These are phyloP conservation scores for Davidsoniella virescens DNA, from an alignment of 2,329 filamentous ascomycete genomes.

Conservation along the genomic window DNA sequence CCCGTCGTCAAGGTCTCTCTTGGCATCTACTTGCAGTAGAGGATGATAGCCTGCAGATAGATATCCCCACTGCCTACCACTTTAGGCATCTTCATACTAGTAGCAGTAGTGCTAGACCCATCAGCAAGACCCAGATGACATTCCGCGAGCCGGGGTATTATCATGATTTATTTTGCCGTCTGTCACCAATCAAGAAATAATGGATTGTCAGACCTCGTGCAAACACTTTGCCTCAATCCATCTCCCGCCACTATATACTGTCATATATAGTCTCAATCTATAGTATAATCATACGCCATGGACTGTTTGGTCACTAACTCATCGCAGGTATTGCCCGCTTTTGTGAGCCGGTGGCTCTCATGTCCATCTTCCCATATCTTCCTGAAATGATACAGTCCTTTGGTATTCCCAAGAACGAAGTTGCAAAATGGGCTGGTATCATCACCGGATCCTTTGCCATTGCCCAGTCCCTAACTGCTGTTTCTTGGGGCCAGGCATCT, in stretches of 20 bases:
- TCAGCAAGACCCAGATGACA: too few relatives aligned
- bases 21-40: not conserved
- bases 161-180: not conserved
- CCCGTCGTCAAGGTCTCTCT: not conserved
- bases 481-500: conserved; percentile 60
- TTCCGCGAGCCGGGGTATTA: too few relatives aligned
- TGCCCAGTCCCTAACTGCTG: conserved; percentile 53
- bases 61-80: not conserved
- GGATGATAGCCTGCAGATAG: too few relatives aligned
- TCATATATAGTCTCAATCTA: too few relatives aligned
- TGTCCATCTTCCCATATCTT: conserved; percentile 53
- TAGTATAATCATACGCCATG: too few relatives aligned
- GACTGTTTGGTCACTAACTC: not conserved
- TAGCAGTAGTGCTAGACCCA: too few relatives aligned
- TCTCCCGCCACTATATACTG: too few relatives aligned
- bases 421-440: conserved; percentile 68
- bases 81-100: not conserved
- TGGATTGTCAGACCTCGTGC: too few relatives aligned
- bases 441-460: conserved; percentile 58
- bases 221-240: too few relatives aligned
- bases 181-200: not conserved
- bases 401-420: conserved; percentile 50
- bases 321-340: conserved; percentile 56
- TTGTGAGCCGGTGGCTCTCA: conserved; percentile 57
- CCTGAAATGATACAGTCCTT: conserved; percentile 77